Percentiles rank a stretch among this genome's conserved stretches.
phyloP scores from a whole-genome alignment of 2,329 filamentous ascomycete species.

The Phoma sp. region DNA sequence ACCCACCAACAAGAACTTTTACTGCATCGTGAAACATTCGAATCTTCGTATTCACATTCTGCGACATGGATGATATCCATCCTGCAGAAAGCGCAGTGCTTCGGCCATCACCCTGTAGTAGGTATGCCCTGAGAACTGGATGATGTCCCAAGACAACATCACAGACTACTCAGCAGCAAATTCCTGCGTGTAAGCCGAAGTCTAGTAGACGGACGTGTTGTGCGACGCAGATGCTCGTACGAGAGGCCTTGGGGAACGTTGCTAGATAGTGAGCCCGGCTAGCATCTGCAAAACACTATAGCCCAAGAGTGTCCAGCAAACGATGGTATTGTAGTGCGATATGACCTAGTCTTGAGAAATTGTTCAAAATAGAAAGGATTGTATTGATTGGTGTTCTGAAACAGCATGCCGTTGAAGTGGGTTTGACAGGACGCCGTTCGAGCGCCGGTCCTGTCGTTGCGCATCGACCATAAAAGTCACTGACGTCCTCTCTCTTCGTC shows the following conservation, averaged over 20 bases:
- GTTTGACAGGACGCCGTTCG: constrained; percentile 8
- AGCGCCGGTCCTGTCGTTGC: neutral
- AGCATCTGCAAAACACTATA: too few relatives aligned
- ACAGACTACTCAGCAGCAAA: neutral
- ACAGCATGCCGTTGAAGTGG: neutral
- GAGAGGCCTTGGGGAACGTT: neutral
- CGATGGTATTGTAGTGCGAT: neutral
- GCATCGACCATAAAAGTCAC: neutral
- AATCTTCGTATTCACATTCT: neutral
- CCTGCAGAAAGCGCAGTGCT: neutral
- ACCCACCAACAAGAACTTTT: neutral
- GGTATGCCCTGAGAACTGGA: too few relatives aligned
- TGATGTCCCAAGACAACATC: too few relatives aligned
- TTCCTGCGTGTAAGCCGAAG: neutral
- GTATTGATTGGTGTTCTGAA: neutral
- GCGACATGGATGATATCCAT: neutral
- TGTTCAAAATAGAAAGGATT: neutral
- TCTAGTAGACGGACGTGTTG: neutral
- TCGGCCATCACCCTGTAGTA: too few relatives aligned
- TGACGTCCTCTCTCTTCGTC: neutral
- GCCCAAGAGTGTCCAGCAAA: neutral
- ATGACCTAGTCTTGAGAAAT: neutral
- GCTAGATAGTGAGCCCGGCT: neutral
- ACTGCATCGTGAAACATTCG: neutral
- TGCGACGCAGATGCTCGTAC: neutral